Percentiles rank a stretch among this genome's conserved stretches.
phyloP scores from a whole-genome alignment of 192 early-diverging fungal genomes.

The Thoreauomyces humboldtii region DNA sequence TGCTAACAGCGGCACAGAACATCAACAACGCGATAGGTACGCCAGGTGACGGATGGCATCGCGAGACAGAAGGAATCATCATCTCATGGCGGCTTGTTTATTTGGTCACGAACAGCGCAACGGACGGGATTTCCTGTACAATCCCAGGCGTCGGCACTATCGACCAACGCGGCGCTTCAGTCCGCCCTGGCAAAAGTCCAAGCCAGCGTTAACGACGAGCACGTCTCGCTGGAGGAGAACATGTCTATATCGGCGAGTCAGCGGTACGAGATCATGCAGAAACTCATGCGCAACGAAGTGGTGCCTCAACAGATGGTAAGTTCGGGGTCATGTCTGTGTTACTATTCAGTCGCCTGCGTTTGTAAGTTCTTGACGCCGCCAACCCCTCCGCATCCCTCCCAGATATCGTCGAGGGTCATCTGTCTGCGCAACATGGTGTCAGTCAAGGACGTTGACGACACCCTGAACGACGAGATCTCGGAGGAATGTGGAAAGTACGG shows the following conservation, averaged over 20 bases:
- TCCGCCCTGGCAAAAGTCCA: conserved; percentile 33
- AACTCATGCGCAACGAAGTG: conserved; percentile 41
- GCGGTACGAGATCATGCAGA: conserved; percentile 72
- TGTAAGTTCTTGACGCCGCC: not conserved
- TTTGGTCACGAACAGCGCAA: too few relatives aligned
- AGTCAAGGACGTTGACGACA: conserved; percentile 73
- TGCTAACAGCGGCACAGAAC: conserved; percentile 25
- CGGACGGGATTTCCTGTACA: not conserved
- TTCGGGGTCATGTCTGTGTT: not conserved
- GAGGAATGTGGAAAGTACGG: conserved; percentile 85
- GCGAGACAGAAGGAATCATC: too few relatives aligned
- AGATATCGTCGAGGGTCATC: conserved; percentile 42
- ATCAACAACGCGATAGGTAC: conserved; percentile 36
- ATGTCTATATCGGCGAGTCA: conserved; percentile 50
- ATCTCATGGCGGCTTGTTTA: too few relatives aligned
- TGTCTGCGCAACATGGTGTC: conserved; percentile 68
- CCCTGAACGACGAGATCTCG: conserved; percentile 77
- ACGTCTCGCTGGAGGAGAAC: conserved; percentile 35
- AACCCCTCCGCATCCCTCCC: not conserved
- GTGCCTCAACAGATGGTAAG: too few relatives aligned
- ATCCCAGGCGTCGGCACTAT: not conserved
- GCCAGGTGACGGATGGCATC: too few relatives aligned
- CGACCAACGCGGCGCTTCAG: conserved; percentile 20
- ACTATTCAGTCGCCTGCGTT: not conserved
- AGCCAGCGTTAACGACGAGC: conserved; percentile 35